These are phyloP conservation scores for Epichloe typhina DNA, from an alignment of 2,329 filamentous ascomycete species.

Conservation along the genomic window DNA sequence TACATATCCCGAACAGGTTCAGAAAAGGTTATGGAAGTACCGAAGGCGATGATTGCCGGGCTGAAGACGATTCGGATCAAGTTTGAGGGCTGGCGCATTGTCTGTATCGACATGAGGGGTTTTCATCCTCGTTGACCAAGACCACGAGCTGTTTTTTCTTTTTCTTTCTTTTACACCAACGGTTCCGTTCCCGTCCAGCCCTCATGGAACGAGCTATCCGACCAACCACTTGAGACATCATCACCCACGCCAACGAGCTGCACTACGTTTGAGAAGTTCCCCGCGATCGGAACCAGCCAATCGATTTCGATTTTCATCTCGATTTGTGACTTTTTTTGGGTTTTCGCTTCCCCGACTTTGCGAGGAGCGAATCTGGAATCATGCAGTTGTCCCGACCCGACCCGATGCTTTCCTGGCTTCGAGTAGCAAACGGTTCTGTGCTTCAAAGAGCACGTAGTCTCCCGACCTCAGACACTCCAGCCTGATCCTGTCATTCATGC, in stretches of 20 bases:
- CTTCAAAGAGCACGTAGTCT: too few species aligned
- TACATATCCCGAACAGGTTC: too few species aligned
- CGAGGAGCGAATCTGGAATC: neutral
- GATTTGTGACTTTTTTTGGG: too few species aligned
- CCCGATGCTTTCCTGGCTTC: neutral
- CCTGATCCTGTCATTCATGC: neutral
- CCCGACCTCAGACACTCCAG: too few species aligned
- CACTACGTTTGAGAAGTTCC: neutral
- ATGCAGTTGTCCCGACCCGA: neutral
- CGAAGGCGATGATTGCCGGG: too few species aligned
- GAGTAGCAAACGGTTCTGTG: neutral
- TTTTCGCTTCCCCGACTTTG: neutral
- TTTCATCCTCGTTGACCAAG: neutral
- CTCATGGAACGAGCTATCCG: too few species aligned
- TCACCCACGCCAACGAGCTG: neutral
- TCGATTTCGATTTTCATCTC: neutral
- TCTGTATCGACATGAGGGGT: too few species aligned
- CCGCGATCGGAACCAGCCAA: neutral
- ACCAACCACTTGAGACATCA: neutral
- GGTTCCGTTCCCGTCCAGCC: neutral
- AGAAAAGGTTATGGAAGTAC: too few species aligned
- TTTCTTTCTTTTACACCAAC: too few species aligned
- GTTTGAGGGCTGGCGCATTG: too few species aligned
- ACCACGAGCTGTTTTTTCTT: neutral
- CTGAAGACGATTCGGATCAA: too few species aligned